Evolutionary conservation across 805 yeast genomes (phyloP).

Genomic region (Candida patagonica): DNA sequence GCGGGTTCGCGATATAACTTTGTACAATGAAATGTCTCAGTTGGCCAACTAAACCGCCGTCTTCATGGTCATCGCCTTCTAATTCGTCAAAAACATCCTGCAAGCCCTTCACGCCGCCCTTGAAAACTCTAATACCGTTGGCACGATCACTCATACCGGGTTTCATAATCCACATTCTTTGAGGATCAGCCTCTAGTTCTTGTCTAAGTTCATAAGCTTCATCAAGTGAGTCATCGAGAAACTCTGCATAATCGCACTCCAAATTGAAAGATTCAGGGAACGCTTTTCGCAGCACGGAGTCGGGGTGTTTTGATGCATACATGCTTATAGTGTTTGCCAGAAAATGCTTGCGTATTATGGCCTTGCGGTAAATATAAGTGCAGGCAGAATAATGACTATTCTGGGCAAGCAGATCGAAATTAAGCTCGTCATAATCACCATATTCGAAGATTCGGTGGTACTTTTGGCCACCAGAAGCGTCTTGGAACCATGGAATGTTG

Average conservation of each 20-base stretch:
- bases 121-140: conserved; percentile 82
- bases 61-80: conserved; percentile 61
- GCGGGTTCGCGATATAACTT: conserved; percentile 61
- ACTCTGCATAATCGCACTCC: conserved; percentile 93
- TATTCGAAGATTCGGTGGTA: conserved; percentile 51
- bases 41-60: conserved; percentile 75
- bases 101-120: conserved; percentile 59
- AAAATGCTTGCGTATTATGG: conserved; percentile 82
- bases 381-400: conserved; percentile 52
- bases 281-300: conserved; percentile 46
- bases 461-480: conserved; percentile 9
- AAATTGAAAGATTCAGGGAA: conserved; percentile 70
- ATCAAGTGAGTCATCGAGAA: conserved; percentile 85
- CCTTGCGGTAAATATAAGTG: conserved; percentile 82
- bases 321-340: conserved; percentile 75
- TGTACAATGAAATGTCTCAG: conserved; percentile 87
- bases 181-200: conserved; percentile 49
- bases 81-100: conserved; percentile 78
- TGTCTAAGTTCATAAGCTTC: conserved; percentile 83
- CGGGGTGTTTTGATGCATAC: conserved; percentile 66
- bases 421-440: conserved; percentile 83
- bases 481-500: conserved; percentile 2
- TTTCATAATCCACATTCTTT: conserved; percentile 72
- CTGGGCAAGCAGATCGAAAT: conserved; percentile 52
- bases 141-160: conserved; percentile 98